phyloP scores from a whole-genome alignment of 805 yeast genomes.

The Saccharomyces kudriavzevii region DNA sequence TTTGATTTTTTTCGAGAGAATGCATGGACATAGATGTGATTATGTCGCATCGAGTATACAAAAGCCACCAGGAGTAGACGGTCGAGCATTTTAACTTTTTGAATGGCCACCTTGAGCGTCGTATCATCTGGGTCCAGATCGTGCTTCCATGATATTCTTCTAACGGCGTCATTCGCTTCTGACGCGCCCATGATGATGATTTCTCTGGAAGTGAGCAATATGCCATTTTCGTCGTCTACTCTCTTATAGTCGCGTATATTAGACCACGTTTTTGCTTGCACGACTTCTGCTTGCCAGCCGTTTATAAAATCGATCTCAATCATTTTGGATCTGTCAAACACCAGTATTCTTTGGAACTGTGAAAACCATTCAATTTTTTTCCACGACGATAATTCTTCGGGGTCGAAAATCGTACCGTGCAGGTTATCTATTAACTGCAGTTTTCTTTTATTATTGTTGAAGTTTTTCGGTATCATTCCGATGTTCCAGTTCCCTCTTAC shows the following conservation, averaged over 20 bases:
- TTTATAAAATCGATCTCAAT: constrained; percentile 27
- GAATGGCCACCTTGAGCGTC: constrained; percentile 37
- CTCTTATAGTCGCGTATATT: constrained; percentile 38
- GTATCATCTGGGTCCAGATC: constrained; percentile 47
- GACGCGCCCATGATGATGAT: constrained; percentile 42
- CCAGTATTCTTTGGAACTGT: constrained; percentile 23
- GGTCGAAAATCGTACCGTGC: constrained; percentile 33
- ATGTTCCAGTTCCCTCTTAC: constrained; percentile 44
- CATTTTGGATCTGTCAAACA: constrained; percentile 40
- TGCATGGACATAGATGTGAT: constrained; percentile 15
- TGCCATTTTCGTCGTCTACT: constrained; percentile 32
- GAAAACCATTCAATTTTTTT: constrained; percentile 43
- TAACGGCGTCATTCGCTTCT: constrained; percentile 29
- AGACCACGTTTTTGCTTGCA: constrained; percentile 49
- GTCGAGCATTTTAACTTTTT: constrained; percentile 11
- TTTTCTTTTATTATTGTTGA: constrained; percentile 5
- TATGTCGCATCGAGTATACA: constrained; percentile 16
- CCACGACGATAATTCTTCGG: constrained; percentile 49
- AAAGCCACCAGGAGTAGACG: constrained; percentile 8
- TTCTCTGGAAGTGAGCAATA: constrained; percentile 61
- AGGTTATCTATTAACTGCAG: constrained; percentile 7
- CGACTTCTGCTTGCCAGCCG: constrained; percentile 29
- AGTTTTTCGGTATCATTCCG: constrained; percentile 26
- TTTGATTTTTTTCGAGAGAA: constrained; percentile 7
- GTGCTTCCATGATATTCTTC: constrained; percentile 69